Conservation (phyloP, 192 early-diverging fungal genomes). For the Gamsiella multidivaricata region DNA sequence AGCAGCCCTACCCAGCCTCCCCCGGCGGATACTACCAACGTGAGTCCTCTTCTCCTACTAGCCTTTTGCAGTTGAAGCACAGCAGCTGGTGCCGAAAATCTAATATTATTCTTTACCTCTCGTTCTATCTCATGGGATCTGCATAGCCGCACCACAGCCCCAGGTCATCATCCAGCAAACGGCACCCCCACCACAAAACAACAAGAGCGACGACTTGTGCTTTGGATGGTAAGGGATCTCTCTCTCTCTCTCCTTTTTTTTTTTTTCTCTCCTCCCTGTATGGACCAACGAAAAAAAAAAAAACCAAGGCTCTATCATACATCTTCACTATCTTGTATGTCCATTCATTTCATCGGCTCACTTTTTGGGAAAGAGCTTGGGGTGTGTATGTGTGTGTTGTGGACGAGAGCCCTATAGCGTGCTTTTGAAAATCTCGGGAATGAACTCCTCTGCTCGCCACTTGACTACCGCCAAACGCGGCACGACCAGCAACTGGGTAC, state of each 20-base stretch:
- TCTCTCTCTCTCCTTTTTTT: slow-evolving; percentile 1
- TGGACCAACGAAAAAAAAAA: too few species aligned
- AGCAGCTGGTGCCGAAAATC: too few species aligned
- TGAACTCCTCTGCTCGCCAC: too few species aligned
- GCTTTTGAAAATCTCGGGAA: too few species aligned
- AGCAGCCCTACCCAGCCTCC: slow-evolving; percentile 9
- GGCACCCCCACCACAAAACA: slow-evolving; percentile 2
- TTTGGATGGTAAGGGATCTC: slow-evolving; percentile 33
- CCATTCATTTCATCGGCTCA: background rate
- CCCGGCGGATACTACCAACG: slow-evolving; percentile 17
- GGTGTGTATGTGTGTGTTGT: too few species aligned
- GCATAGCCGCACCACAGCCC: slow-evolving; percentile 15
- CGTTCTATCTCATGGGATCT: background rate
- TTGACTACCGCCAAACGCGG: too few species aligned
- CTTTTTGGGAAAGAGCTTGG: too few species aligned
- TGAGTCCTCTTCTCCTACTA: slow-evolving; percentile 9
- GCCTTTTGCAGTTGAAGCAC: background rate
- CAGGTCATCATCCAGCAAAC: slow-evolving; percentile 24
- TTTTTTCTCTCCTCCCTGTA: background rate
- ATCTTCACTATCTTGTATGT: background rate
- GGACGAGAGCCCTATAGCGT: too few species aligned
- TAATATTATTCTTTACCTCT: background rate
- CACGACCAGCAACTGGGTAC: too few species aligned
- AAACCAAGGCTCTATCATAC: background rate
- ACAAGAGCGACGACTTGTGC: slow-evolving; percentile 25